Conservation (phyloP, 2,329 filamentous ascomycete species). For the Chalara sp. region DNA sequence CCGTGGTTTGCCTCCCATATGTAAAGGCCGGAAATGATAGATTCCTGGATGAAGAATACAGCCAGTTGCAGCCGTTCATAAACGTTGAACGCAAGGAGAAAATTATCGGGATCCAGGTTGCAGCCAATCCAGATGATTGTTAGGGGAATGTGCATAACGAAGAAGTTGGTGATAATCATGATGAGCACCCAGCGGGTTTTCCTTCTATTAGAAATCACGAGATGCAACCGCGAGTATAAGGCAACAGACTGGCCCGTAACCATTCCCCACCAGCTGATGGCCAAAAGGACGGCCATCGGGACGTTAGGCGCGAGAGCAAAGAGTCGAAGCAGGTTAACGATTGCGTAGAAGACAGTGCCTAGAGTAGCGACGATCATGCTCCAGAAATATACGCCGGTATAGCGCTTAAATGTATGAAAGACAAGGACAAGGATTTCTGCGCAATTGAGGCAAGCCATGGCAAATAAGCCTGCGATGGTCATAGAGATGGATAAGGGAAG, state of each 20-base stretch:
- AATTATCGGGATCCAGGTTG: too few relatives aligned
- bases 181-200: slow-evolving; percentile 33
- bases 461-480: too few relatives aligned
- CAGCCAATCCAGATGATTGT: background rate
- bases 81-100: background rate
- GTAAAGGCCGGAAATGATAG: background rate
- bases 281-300: too few relatives aligned
- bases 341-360: background rate
- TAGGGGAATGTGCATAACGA: background rate
- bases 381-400: slow-evolving; percentile 6
- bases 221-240: slow-evolving; percentile 40
- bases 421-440: slow-evolving; percentile 2
- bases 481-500: too few relatives aligned
- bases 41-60: background rate
- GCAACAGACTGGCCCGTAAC: slow-evolving; percentile 36
- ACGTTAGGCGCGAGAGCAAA: slow-evolving; percentile 6
- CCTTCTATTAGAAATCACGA: slow-evolving; percentile 33
- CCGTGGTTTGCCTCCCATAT: background rate
- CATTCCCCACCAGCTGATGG: slow-evolving; percentile 35
- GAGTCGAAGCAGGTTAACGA: background rate
- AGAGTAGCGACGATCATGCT: slow-evolving; percentile 1
- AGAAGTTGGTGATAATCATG: slow-evolving; percentile 40
- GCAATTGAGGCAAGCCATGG: background rate
- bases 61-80: background rate
- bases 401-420: slow-evolving; percentile 5